A percentile compares a stretch with the other conserved stretches of the same genome.
Conservation (phyloP, 2,329 filamentous ascomycete genomes). For the Cordyceps cateniannulata region DNA sequence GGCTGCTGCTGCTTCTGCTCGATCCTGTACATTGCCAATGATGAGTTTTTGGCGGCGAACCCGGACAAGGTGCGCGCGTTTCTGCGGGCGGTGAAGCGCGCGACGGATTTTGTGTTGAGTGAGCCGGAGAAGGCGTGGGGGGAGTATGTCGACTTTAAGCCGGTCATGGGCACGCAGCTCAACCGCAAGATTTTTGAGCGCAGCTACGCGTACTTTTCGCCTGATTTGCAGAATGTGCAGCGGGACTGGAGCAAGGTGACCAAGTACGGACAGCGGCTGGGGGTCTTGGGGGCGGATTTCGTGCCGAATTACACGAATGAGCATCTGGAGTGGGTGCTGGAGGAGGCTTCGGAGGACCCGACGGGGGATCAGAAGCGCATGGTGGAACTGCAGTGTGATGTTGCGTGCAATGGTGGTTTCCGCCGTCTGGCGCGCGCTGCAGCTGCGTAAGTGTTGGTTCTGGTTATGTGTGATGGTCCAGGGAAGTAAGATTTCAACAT, state of each 20-base stretch:
- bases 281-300: slow-evolving; percentile 57
- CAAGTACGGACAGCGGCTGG: slow-evolving; percentile 66
- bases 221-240: slow-evolving; percentile 65
- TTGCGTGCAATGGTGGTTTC: slow-evolving; percentile 61
- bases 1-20: slow-evolving; percentile 82
- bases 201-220: slow-evolving; percentile 69
- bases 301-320: slow-evolving; percentile 69
- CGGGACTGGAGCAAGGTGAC: slow-evolving; percentile 77
- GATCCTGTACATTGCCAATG: slow-evolving; percentile 75
- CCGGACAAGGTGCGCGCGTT: slow-evolving; percentile 61
- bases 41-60: slow-evolving; percentile 59
- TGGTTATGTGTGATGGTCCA: too few species aligned
- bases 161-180: slow-evolving; percentile 58
- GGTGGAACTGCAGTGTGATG: slow-evolving; percentile 59
- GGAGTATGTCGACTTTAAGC: slow-evolving; percentile 67
- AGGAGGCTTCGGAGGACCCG: slow-evolving; percentile 59
- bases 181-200: slow-evolving; percentile 78
- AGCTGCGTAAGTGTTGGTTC: not conserved
- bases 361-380: slow-evolving; percentile 69
- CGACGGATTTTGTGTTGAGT: slow-evolving; percentile 65
- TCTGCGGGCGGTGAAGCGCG: slow-evolving; percentile 65
- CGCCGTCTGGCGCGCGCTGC: slow-evolving; percentile 33
- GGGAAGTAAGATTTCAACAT: slow-evolving; percentile 2
- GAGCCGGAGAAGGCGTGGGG: slow-evolving; percentile 57
- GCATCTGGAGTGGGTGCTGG: slow-evolving; percentile 60